A percentile compares a stretch with the other conserved stretches of the same genome.
Evolutionary conservation across 1,139 yeast genomes (phyloP).

Genomic region (Debaryomyces nepalensis): DNA sequence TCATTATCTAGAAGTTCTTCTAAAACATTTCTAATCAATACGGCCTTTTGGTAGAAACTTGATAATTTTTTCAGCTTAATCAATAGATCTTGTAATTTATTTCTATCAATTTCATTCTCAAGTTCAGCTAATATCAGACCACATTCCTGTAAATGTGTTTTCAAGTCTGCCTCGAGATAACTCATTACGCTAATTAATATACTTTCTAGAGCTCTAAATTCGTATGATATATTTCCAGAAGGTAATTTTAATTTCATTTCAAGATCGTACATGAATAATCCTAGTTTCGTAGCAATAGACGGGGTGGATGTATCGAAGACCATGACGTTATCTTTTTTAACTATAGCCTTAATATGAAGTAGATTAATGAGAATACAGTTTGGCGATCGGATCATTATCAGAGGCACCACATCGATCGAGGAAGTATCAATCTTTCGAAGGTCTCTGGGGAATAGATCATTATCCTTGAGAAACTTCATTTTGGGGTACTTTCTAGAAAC

Average conservation of each 20-base stretch:
- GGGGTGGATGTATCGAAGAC: conserved; percentile 76
- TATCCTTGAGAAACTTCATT: conserved; percentile 72
- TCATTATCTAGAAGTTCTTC: conserved; percentile 88
- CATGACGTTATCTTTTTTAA: conserved; percentile 79
- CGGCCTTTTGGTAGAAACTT: conserved; percentile 82
- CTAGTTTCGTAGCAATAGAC: conserved; percentile 61
- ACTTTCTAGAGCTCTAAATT: conserved; percentile 87
- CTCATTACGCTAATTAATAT: conserved; percentile 84
- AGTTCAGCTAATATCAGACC: conserved; percentile 79
- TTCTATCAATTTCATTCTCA: conserved; percentile 84
- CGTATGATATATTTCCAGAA: conserved; percentile 56
- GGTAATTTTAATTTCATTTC: conserved; percentile 72
- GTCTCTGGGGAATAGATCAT: conserved; percentile 81
- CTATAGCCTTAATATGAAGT: conserved; percentile 83
- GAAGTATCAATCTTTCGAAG: conserved; percentile 88
- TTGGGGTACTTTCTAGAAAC: conserved; percentile 81
- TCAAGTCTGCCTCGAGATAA: conserved; percentile 83
- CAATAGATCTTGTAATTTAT: conserved; percentile 76
- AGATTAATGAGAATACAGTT: conserved; percentile 80
- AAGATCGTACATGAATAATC: conserved; percentile 83
- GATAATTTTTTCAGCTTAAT: conserved; percentile 81
- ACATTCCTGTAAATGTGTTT: conserved; percentile 71
- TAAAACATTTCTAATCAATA: conserved; percentile 79
- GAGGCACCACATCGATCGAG: conserved; percentile 85
- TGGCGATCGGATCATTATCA: conserved; percentile 73